Evolutionary conservation across 78 protist species (phyloP).

Genomic region (Protostelium mycophagum): DNA sequence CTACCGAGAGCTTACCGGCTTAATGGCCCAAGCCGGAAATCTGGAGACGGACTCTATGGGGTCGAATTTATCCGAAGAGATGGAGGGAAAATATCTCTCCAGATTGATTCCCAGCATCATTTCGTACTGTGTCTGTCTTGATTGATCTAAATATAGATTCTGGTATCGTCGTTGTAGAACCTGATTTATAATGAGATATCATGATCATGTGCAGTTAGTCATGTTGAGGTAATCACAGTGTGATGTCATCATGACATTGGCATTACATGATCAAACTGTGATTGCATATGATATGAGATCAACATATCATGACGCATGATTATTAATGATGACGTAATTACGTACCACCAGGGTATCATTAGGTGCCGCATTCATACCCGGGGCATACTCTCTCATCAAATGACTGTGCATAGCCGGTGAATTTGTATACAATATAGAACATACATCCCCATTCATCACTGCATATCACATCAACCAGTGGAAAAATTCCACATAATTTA

Average conservation of each 20-base stretch:
- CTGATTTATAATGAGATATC: neutral
- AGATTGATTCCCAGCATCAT: neutral
- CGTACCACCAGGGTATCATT: neutral
- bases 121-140: neutral
- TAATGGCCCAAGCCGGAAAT: neutral
- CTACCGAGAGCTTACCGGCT: neutral
- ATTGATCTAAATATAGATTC: neutral
- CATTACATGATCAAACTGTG: no score
- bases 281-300: no score
- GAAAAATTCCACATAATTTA: no score
- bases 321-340: no score
- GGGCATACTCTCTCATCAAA: neutral
- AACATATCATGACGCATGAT: no score
- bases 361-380: neutral
- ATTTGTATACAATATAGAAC: neutral
- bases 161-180: neutral
- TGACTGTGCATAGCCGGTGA: neutral
- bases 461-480: no score
- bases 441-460: neutral
- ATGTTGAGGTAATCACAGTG: no score
- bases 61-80: neutral
- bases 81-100: neutral
- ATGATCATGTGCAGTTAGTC: no score
- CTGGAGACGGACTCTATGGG: neutral
- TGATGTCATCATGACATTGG: no score